Evolutionary conservation across 257 asterid species (phyloP), one percentile per base, ranked within the genome.

Genomic region (Ballota nigra): DNA sequence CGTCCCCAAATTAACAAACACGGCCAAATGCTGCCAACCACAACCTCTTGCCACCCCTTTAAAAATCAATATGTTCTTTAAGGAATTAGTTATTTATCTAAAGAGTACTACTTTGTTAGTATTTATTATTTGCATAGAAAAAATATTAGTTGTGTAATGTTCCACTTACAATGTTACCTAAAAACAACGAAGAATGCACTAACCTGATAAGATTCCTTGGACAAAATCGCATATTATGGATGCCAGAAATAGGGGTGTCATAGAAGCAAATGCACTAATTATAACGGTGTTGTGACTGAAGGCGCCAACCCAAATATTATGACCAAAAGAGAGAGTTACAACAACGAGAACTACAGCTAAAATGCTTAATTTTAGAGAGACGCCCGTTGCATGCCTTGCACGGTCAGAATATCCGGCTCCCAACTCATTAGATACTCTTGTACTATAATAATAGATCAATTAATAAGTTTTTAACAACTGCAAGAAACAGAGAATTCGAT

Each of bases 31-130:
- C 79, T 89, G 98, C 91, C 89, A 86, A 12, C 96, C 96, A 34
- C 94, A 84, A 18, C 96, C 96, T 79, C 96, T 84, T 2, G 88
- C 86, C 16, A 86, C 97, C 68, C 96, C 97, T 92, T 60, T 15
- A n/a, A 77, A 5, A 6, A 20, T 22, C 2, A 29, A 6, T 11
- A 43, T 33, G 11, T 55, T 36, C 9, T 3, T 34, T 31, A 19
- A 11, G 8, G 38, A 31, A 31, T 2, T 31, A 31, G n/a, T n/a
- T n/a, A n/a, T n/a, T n/a, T n/a, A n/a, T n/a, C n/a, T n/a, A n/a
- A n/a, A n/a, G n/a, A n/a, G n/a, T n/a, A n/a, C n/a, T n/a, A n/a
- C n/a, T n/a, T n/a, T n/a, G n/a, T n/a, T n/a, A n/a, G n/a, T n/a
- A n/a, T n/a, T n/a, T n/a, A n/a, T n/a, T n/a, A n/a, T n/a, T n/a